Base-by-base conservation (phyloP, 805 yeast genomes). In the Nakazawaea peltata region DNA sequence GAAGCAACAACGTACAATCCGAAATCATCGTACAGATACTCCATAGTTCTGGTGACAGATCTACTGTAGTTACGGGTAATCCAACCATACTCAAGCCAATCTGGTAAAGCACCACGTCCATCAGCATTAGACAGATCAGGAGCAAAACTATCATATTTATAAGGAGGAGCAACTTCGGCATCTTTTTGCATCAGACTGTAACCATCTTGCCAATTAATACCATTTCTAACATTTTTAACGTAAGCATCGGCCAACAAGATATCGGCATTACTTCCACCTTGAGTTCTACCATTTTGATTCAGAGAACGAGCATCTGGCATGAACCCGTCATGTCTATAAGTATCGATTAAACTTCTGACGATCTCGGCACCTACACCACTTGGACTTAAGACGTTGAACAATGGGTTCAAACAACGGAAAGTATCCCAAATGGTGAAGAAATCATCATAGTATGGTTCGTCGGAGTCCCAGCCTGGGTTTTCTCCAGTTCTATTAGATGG, bases 391-490 rank as follows among this genome's bases (percentile, higher is more conserved):
- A 56, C 48, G 32, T 54, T 49, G 31, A 51, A 40, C 15, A 56
- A 40, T 32, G 67, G 60, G 41, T 57, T 49, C 26, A 57, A 41
- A 21, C 55, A 45, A 38, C 69, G 29, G 53, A 63, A 55, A 14
- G 62, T 48, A 46, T 64, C 59, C 67, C 65, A 51, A 31, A 61
- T 46, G 35, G 68, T 49, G 41, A 53, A 50, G 59, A 61, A 50
- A 33, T 61, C 59, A 46, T 59, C 63, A 37, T 56, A 56, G 35
- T 57, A 58, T 3, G 57, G 54, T 26, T 46, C 49, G 5, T 33
- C 19, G 1, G 44, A 33, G 4, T 38, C 16, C 59, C 59, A 56
- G 18, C 45, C 27, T 9, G 55, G 56, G 32, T 48, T 50, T 34
- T 56, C 62, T 6, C 60, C 62, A 0, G 61, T 56, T 35, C 51